phyloP scores from a whole-genome alignment of 2,329 filamentous ascomycete species.

The Colletotrichum godetiae region DNA sequence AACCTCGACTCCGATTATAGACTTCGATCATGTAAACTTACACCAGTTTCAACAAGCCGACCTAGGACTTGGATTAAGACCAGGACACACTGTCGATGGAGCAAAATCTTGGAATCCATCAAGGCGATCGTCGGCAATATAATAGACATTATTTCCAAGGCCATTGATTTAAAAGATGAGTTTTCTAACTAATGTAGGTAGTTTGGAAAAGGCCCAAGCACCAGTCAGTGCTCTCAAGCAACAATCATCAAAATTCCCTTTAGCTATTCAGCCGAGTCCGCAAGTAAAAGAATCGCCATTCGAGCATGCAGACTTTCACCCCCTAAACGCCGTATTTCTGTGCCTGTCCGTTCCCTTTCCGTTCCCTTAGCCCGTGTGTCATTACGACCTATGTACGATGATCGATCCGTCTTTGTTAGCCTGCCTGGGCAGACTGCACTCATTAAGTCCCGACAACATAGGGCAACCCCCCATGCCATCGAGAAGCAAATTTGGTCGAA shows the following conservation, averaged over 20 bases:
- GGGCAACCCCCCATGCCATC: background rate
- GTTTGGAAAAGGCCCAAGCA: constrained; percentile 17
- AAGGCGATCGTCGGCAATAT: background rate
- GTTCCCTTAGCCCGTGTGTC: constrained; percentile 29
- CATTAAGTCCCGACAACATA: constrained; percentile 14
- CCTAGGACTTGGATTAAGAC: background rate
- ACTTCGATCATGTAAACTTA: no score
- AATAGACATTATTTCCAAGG: background rate
- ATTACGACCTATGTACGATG: constrained; percentile 34
- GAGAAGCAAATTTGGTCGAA: background rate
- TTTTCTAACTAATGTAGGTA: constrained; percentile 23
- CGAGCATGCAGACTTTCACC: constrained; percentile 32
- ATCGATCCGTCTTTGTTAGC: constrained; percentile 26
- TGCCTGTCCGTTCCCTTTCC: constrained; percentile 26
- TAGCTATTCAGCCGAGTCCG: constrained; percentile 18
- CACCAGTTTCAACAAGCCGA: background rate
- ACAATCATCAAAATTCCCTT: constrained; percentile 8
- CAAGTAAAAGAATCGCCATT: constrained; percentile 27
- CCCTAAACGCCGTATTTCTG: constrained; percentile 36
- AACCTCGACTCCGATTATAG: background rate
- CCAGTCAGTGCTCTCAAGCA: constrained; percentile 6
- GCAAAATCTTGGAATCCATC: background rate
- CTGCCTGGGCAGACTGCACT: constrained; percentile 15
- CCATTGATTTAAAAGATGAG: constrained; percentile 17
- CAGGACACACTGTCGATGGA: no score